Conservation (phyloP, 192 early-diverging fungal species). For the Rhizophlyctis rosea region DNA sequence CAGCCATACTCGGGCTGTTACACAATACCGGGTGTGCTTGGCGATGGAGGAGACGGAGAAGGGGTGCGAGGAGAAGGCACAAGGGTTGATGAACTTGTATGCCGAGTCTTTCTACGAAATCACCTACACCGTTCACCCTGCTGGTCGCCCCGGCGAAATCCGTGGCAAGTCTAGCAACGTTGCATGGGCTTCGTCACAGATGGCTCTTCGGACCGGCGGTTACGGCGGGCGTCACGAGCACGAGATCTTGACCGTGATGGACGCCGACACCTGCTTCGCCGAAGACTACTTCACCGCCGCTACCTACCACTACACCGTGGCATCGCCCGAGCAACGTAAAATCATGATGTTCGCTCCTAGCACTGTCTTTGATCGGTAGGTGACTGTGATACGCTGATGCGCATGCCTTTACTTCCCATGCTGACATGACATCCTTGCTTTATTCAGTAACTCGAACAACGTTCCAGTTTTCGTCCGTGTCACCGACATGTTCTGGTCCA, state of each 20-base stretch:
- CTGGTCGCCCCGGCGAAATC: slow-evolving; percentile 62
- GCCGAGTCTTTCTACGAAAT: slow-evolving; percentile 63
- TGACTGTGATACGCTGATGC: slow-evolving; percentile 1
- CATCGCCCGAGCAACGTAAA: slow-evolving; percentile 38
- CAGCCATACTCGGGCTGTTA: slow-evolving; percentile 47
- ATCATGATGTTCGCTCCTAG: slow-evolving; percentile 58
- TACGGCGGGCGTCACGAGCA: slow-evolving; percentile 45
- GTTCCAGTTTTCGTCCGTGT: slow-evolving; percentile 71
- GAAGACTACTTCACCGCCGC: slow-evolving; percentile 64
- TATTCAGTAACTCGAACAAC: slow-evolving; percentile 57
- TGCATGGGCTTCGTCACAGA: slow-evolving; percentile 58
- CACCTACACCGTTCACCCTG: slow-evolving; percentile 67
- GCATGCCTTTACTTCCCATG: slow-evolving; percentile 11
- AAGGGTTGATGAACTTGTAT: slow-evolving; percentile 50
- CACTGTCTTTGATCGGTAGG: slow-evolving; percentile 55
- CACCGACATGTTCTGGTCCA: slow-evolving; percentile 74
- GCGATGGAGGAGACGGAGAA: slow-evolving; percentile 73
- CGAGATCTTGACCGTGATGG: slow-evolving; percentile 68
- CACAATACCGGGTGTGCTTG: slow-evolving; percentile 61
- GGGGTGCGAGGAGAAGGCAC: slow-evolving; percentile 56
- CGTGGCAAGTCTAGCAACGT: slow-evolving; percentile 74
- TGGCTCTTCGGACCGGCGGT: slow-evolving; percentile 37
- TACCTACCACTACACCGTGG: slow-evolving; percentile 46
- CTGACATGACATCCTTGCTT: neutral
- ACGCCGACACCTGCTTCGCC: slow-evolving; percentile 72